These are phyloP conservation scores for Theobroma grandiflorum DNA, from an alignment of 441 rosid genomes.

Conservation along the genomic window DNA sequence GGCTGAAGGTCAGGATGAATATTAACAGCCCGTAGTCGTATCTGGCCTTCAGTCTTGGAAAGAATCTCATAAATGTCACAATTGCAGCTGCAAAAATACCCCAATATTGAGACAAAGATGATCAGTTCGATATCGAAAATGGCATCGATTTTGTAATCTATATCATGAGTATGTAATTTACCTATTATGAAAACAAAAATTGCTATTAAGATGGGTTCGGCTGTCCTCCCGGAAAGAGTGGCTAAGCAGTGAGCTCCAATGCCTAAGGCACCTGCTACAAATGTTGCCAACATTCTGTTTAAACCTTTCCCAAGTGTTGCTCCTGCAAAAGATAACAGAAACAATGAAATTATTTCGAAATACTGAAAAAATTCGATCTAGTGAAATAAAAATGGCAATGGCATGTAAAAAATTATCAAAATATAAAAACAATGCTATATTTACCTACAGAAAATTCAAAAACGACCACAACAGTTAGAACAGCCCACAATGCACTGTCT, in stretches of 20 bases:
- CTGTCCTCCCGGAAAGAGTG: conserved; percentile 19
- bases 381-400: background rate
- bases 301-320: conserved; percentile 33
- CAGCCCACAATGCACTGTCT: conserved; percentile 34
- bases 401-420: background rate
- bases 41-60: conserved; percentile 35
- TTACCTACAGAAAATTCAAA: conserved; percentile 40
- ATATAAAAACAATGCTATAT: background rate
- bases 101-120: background rate
- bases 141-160: background rate
- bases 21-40: conserved; percentile 38
- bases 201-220: conserved; percentile 35
- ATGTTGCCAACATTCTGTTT: conserved; percentile 37
- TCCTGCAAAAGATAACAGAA: background rate
- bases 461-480: conserved; percentile 32
- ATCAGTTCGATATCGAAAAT: background rate
- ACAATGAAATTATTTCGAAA: background rate
- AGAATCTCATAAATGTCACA: conserved; percentile 35
- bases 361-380: background rate
- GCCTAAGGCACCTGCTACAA: conserved; percentile 31
- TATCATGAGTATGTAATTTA: background rate
- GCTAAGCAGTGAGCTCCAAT: conserved; percentile 31
- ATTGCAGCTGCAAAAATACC: conserved; percentile 22
- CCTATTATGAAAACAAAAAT: conserved; percentile 35
- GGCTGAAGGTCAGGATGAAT: conserved; percentile 40